Conservation (phyloP, 768 basidiomycete species). For the Lentinus brumalis region DNA sequence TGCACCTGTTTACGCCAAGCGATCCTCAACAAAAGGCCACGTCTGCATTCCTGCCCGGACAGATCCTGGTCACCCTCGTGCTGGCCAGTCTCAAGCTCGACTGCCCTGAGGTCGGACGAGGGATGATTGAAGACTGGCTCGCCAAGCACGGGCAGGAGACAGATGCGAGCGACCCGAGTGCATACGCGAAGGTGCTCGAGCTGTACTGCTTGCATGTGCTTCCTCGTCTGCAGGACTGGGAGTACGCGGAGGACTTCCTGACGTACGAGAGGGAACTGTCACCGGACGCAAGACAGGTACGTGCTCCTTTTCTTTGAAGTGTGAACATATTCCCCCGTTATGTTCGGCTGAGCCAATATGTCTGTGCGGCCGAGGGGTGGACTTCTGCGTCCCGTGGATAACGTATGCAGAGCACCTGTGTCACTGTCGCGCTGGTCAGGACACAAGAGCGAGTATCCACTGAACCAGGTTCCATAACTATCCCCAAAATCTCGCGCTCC, state of each 20-base stretch:
- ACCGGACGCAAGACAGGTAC: slow-evolving; percentile 52
- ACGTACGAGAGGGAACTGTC: slow-evolving; percentile 70
- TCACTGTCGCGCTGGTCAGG: too few relatives aligned
- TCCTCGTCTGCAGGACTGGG: slow-evolving; percentile 76
- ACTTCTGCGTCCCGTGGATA: too few relatives aligned
- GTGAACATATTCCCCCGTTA: too few relatives aligned
- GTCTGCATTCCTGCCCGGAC: slow-evolving; percentile 65
- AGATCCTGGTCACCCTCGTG: slow-evolving; percentile 69
- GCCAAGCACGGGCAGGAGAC: slow-evolving; percentile 51
- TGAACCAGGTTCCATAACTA: too few relatives aligned
- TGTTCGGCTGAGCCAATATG: too few relatives aligned
- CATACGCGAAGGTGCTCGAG: slow-evolving; percentile 75
- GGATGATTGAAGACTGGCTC: slow-evolving; percentile 80
- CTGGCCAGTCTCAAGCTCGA: slow-evolving; percentile 71
- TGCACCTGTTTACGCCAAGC: slow-evolving; percentile 65
- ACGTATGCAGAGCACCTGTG: too few relatives aligned
- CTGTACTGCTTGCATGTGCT: slow-evolving; percentile 75
- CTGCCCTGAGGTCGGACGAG: slow-evolving; percentile 59
- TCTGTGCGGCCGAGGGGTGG: too few relatives aligned
- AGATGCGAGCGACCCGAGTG: slow-evolving; percentile 30
- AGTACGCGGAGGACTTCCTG: slow-evolving; percentile 76
- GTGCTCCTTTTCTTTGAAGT: slow-evolving; percentile 8
- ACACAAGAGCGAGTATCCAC: too few relatives aligned
- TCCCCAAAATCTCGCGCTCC: too few relatives aligned
- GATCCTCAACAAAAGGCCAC: slow-evolving; percentile 38